A percentile compares a stretch with the other conserved stretches of the same genome.
phyloP scores from a whole-genome alignment of 192 early-diverging fungal species.

The Diversispora epigaea region DNA sequence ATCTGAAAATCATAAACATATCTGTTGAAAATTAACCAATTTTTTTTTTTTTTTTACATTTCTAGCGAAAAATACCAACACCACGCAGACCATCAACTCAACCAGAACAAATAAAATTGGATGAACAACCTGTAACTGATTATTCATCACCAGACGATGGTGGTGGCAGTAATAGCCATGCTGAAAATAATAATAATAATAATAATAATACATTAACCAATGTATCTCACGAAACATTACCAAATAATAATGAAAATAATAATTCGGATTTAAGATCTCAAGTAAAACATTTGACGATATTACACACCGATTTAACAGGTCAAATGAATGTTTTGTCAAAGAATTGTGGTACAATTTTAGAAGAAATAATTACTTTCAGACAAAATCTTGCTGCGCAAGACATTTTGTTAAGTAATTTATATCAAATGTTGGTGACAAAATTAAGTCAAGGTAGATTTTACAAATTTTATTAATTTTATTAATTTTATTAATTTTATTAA shows the following conservation, averaged over 20 bases:
- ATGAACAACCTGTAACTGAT: neutral
- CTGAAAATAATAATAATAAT: neutral
- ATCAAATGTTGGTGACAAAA: conserved; percentile 14
- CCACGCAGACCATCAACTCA: conserved; percentile 38
- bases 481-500: neutral
- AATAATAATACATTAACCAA: too few species aligned
- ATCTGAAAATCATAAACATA: neutral
- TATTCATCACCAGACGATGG: neutral
- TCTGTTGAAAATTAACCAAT: neutral
- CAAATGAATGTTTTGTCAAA: neutral
- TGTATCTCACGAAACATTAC: too few species aligned
- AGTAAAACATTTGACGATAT: conserved; percentile 3
- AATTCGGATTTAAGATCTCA: conserved; percentile 12
- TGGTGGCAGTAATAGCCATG: neutral
- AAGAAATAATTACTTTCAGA: conserved; percentile 24
- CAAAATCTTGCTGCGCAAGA: conserved; percentile 32
- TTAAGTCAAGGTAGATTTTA: neutral
- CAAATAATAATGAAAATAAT: too few species aligned
- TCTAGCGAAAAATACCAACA: conserved; percentile 42
- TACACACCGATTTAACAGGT: conserved; percentile 11
- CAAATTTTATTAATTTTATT: neutral
- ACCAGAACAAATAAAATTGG: neutral
- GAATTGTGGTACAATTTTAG: conserved; percentile 15
- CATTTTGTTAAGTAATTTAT: conserved; percentile 19
- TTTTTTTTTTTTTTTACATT: neutral